Conservation (phyloP, 2,329 filamentous ascomycete genomes). For the Ilyonectria mors-panacis region DNA sequence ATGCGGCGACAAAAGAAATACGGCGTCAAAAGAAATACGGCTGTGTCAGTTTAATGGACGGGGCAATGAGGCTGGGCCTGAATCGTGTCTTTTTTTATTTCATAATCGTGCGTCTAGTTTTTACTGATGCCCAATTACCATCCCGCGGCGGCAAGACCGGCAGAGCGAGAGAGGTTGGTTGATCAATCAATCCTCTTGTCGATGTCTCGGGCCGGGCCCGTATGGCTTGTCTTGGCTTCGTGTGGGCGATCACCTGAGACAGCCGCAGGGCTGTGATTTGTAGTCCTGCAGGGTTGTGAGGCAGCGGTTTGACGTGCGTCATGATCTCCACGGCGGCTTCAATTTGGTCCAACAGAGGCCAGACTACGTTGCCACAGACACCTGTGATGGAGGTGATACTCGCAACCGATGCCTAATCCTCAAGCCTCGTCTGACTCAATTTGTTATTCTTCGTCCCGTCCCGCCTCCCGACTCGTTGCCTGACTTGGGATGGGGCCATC, state of each 20-base stretch:
- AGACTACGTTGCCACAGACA: no score
- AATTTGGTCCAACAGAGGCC: neutral
- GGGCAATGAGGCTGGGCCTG: neutral
- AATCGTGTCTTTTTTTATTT: neutral
- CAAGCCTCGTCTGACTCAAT: neutral
- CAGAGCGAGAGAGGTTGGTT: neutral
- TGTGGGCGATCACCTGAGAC: constrained; percentile 1
- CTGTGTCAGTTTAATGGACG: neutral
- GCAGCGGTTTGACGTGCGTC: neutral
- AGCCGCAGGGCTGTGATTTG: constrained; percentile 2
- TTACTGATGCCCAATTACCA: neutral
- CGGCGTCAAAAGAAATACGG: neutral
- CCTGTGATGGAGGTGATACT: neutral
- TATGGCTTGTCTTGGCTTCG: constrained; percentile 10
- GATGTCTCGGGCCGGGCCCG: neutral
- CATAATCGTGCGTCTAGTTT: constrained; percentile 1
- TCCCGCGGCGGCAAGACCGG: no score
- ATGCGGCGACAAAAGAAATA: neutral
- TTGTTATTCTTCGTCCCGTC: neutral
- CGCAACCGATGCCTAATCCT: neutral
- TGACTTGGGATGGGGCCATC: neutral
- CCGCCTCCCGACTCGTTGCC: neutral
- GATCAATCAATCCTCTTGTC: neutral
- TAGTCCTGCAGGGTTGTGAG: constrained; percentile 13
- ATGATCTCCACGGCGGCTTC: neutral